Base-by-base conservation (phyloP, 768 basidiomycete genomes). In the Kondoa subrosea region DNA sequence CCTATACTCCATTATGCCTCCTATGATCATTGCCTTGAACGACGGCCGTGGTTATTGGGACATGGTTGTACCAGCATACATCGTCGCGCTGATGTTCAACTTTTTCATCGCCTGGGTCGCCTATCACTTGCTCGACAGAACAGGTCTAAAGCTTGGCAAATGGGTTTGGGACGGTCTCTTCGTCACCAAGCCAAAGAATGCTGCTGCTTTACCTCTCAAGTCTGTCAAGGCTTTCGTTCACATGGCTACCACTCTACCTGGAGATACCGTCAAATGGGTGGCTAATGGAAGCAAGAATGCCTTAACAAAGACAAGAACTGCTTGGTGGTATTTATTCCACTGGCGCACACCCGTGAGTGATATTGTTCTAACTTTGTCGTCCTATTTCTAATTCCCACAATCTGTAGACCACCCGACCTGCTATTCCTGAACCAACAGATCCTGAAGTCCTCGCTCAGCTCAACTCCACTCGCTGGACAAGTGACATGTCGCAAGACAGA, bases 121-220 rank as follows among this genome's bases (percentile, higher is more conserved):
- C 50, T 76, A 76, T 70, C 75, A 76, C 71, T 65, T 74, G 63
- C 73, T 76, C 66, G 75, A 76, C 68, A 71, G 74, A 33, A 68
- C 72, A 68, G 73, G 74, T 4, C 74, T 76, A 67, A 75, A 75
- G 69, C 73, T 76, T 70, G 74, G 74, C 67, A 76, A 76, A 69
- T 72, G 69, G 69, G 74, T 75, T 64, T 76, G 75, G 75, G 74
- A 76, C 69, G 75, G 75, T 17, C 57, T 76, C 69, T 76, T 76
- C 67, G 74, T 76, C 69, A 70, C 71, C 14, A 75, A 76, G 70
- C 74, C 75, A 50, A 76, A 74, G 72, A 72, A 68, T 40, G 71
- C 69, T 60, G 71, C 66, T 57, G 63, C 72, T 3, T 64, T 76
- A 26, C 75, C 75, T 15, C 50, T 58, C 66, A 76, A 75, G 69